These are phyloP conservation scores for Crucihimalaya himalaica DNA, from an alignment of 345 rosid species.

Conservation along the genomic window DNA sequence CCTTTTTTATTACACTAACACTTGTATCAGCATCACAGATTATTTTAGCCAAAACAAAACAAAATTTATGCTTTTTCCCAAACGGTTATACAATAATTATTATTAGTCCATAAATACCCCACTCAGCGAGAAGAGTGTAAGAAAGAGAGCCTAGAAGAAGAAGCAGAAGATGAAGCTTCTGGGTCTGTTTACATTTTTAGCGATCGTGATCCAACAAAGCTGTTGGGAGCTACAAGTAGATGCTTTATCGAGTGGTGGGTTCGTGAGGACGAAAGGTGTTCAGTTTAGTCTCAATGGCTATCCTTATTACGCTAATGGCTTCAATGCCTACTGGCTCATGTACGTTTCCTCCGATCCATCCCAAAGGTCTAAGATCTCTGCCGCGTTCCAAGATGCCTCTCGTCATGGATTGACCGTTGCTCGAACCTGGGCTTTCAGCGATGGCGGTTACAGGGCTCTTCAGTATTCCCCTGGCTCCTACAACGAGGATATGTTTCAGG, in stretches of 20 bases:
- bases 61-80: not conserved
- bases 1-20: not conserved
- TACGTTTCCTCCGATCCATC: constrained; percentile 73
- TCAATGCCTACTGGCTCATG: constrained; percentile 96
- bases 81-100: constrained; percentile 14
- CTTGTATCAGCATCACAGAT: too few species aligned
- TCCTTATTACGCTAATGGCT: constrained; percentile 84
- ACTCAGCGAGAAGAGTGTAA: constrained; percentile 5
- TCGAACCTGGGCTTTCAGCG: constrained; percentile 94
- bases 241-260: constrained; percentile 59
- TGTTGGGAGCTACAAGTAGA: constrained; percentile 24
- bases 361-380: constrained; percentile 58
- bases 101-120: constrained; percentile 32
- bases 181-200: constrained; percentile 30
- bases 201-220: constrained; percentile 44
- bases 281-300: constrained; percentile 66
- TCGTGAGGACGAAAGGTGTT: constrained; percentile 62
- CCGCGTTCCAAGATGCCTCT: constrained; percentile 68
- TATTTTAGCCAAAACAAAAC: too few species aligned
- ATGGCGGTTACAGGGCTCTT: constrained; percentile 77
- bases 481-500: constrained; percentile 78
- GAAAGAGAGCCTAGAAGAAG: constrained; percentile 6
- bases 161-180: constrained; percentile 48
- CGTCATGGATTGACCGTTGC: constrained; percentile 70
- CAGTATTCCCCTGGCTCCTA: constrained; percentile 77